These are phyloP conservation scores for Echria macrotheca DNA, from an alignment of 495 filamentous ascomycete genomes.

Conservation along the genomic window DNA sequence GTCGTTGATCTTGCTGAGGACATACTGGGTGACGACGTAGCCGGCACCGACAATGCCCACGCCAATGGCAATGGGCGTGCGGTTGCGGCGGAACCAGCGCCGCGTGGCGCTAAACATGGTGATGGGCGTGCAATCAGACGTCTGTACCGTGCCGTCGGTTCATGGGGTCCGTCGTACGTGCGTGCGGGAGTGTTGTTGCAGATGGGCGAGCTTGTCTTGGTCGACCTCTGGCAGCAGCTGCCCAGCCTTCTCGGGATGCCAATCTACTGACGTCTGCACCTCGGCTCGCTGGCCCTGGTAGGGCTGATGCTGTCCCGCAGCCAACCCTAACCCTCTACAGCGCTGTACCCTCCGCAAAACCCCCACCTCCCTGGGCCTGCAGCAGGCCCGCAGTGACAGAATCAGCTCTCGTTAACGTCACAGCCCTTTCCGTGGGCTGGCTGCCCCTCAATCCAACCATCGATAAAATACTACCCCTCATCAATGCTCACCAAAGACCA, in stretches of 20 bases:
- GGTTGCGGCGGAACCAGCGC: constrained; percentile 87
- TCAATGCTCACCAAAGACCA: background rate
- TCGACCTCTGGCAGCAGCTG: no score
- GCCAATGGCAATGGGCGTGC: constrained; percentile 80
- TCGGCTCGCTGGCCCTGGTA: constrained; percentile 21
- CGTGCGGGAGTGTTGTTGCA: background rate
- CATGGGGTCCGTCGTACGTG: background rate
- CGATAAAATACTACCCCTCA: constrained; percentile 7
- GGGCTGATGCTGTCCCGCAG: constrained; percentile 11
- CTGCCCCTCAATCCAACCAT: constrained; percentile 2
- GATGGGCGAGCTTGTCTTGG: no score
- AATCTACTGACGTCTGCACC: constrained; percentile 7
- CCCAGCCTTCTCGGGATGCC: constrained; percentile 5
- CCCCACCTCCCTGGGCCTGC: no score
- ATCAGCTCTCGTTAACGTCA: constrained; percentile 9
- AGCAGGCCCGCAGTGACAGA: constrained; percentile 1
- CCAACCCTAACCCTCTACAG: constrained; percentile 10
- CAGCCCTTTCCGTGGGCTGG: no score
- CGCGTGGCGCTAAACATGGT: constrained; percentile 77
- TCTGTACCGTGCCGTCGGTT: no score
- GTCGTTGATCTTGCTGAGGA: constrained; percentile 82
- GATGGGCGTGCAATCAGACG: constrained; percentile 2
- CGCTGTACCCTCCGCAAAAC: no score
- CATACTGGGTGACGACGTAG: constrained; percentile 90
- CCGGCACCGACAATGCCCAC: constrained; percentile 81